Evolutionary conservation across 2,329 filamentous ascomycete species (phyloP).

Genomic region (Chaetomiaceae sp.): DNA sequence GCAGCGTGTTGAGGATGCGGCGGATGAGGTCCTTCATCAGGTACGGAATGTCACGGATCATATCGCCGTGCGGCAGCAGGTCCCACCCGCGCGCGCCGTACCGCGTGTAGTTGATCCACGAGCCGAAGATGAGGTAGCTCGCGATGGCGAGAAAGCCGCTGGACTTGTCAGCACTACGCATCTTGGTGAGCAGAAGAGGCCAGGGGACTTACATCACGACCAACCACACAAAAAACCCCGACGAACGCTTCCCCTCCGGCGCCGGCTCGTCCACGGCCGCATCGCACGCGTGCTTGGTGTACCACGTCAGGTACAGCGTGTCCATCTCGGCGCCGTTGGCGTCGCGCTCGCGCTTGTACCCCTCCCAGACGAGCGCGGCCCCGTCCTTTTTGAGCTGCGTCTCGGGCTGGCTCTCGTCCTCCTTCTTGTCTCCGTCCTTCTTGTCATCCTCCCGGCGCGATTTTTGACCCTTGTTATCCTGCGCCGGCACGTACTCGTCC

Average conservation of each 20-base stretch:
- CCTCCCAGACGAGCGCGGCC: slow-evolving; percentile 69
- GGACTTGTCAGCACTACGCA: slow-evolving; percentile 10
- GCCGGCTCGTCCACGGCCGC: slow-evolving; percentile 40
- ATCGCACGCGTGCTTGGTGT: slow-evolving; percentile 83
- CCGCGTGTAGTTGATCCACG: slow-evolving; percentile 98
- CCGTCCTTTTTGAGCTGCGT: slow-evolving; percentile 50
- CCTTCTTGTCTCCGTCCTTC: slow-evolving; percentile 40
- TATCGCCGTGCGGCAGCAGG: slow-evolving; percentile 85
- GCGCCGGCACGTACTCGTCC: slow-evolving; percentile 46
- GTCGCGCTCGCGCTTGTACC: slow-evolving; percentile 67
- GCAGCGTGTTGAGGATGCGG: slow-evolving; percentile 74
- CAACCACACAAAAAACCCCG: slow-evolving; percentile 98
- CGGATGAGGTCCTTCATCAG: slow-evolving; percentile 84
- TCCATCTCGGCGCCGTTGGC: slow-evolving; percentile 49
- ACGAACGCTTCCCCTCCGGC: slow-evolving; percentile 62
- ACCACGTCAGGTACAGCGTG: slow-evolving; percentile 70
- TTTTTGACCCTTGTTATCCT: slow-evolving; percentile 13
- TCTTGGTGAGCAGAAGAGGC: neutral
- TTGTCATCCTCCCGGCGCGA: slow-evolving; percentile 31
- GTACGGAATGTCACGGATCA: slow-evolving; percentile 87
- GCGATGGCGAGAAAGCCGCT: slow-evolving; percentile 82
- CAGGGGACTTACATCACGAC: slow-evolving; percentile 71
- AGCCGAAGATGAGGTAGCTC: slow-evolving; percentile 93
- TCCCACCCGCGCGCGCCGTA: slow-evolving; percentile 96
- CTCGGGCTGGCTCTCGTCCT: slow-evolving; percentile 39